Conservation (phyloP, 192 early-diverging fungal species). For the Entrophospora sp. region DNA sequence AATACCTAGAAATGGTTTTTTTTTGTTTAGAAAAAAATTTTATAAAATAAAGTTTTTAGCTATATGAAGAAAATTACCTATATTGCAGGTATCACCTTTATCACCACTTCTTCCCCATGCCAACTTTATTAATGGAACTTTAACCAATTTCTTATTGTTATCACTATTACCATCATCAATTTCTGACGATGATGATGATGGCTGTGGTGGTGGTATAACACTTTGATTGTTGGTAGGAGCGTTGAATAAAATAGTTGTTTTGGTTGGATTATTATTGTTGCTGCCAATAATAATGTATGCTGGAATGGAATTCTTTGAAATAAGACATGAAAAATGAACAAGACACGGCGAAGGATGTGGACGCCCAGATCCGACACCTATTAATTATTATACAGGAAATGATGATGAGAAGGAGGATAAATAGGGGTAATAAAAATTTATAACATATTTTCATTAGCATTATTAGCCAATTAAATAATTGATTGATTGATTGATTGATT, state of each 20-base stretch:
- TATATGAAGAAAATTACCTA: slow-evolving; percentile 16
- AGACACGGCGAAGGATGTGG: slow-evolving; percentile 49
- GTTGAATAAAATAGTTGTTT: slow-evolving; percentile 16
- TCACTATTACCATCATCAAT: slow-evolving; percentile 11
- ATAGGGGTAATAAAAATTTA: too few relatives aligned
- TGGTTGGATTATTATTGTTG: slow-evolving; percentile 18
- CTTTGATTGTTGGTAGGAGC: slow-evolving; percentile 28
- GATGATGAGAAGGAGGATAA: too few relatives aligned
- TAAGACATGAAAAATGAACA: slow-evolving; percentile 50
- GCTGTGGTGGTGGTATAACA: slow-evolving; percentile 23
- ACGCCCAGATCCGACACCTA: slow-evolving; percentile 42
- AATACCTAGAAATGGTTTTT: slow-evolving; percentile 33
- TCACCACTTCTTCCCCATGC: slow-evolving; percentile 57
- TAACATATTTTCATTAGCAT: too few relatives aligned
- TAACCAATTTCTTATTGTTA: slow-evolving; percentile 24
- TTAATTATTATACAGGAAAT: slow-evolving; percentile 25
- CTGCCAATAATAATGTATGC: slow-evolving; percentile 32
- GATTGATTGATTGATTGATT: background rate
- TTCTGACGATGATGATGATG: slow-evolving; percentile 18
- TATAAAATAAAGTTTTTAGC: background rate
- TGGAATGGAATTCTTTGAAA: slow-evolving; percentile 39
- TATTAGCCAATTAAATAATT: too few relatives aligned
- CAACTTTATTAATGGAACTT: slow-evolving; percentile 44
- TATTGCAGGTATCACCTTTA: slow-evolving; percentile 54
- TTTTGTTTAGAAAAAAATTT: too few relatives aligned